These are phyloP conservation scores for Talinum fruticosum DNA, from an alignment of 148 eudicot species.

Conservation along the genomic window DNA sequence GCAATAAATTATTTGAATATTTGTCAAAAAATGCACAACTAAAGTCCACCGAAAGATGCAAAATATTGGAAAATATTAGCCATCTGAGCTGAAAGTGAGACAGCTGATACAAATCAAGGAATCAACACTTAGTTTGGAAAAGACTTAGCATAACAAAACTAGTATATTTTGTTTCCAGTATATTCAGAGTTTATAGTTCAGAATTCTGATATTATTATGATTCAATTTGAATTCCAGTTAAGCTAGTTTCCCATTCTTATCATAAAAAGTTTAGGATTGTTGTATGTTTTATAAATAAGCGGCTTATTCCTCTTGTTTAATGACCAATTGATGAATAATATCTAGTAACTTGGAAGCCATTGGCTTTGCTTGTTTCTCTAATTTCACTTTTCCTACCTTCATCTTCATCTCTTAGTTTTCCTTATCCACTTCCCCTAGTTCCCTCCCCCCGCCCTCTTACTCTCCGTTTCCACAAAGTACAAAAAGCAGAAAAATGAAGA, in stretches of 20 bases:
- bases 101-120: background rate
- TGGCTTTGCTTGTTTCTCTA: background rate
- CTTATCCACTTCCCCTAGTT: background rate
- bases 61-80: background rate
- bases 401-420: background rate
- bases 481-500: background rate
- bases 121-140: background rate
- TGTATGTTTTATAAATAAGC: background rate
- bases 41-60: background rate
- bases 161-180: background rate
- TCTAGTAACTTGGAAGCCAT: background rate
- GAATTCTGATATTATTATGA: background rate
- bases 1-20: background rate
- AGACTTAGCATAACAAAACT: background rate
- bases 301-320: background rate
- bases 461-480: background rate
- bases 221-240: background rate
- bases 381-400: background rate
- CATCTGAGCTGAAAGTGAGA: background rate
- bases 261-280: background rate
- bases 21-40: background rate
- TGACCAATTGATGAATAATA: background rate
- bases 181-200: background rate
- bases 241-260: background rate
- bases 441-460: background rate